phyloP scores from a whole-genome alignment of 805 yeast species.

The Isabelozyma heimii region DNA sequence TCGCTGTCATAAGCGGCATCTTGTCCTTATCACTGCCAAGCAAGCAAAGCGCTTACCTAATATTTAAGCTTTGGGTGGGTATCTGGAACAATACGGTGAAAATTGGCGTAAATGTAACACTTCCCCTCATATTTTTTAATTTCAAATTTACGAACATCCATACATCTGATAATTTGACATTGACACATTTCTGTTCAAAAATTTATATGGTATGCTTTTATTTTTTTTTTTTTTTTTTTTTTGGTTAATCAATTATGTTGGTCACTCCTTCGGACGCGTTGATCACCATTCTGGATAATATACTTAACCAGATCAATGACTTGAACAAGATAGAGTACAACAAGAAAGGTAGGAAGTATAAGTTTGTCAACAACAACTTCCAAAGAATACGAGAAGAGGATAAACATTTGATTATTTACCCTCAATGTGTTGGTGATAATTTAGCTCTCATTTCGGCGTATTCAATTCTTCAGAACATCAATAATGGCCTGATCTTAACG shows the following conservation, averaged over 20 bases:
- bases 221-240: background rate
- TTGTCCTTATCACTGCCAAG: too few species aligned
- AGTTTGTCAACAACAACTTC: constrained; percentile 46
- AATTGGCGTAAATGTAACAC: background rate
- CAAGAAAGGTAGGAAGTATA: constrained; percentile 48
- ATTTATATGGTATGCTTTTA: too few species aligned
- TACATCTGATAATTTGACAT: background rate
- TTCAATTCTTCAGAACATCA: constrained; percentile 34
- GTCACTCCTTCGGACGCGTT: constrained; percentile 31
- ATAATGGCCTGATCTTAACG: constrained; percentile 33
- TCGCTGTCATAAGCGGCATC: too few species aligned
- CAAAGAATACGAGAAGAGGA: constrained; percentile 48
- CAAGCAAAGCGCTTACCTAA: too few species aligned
- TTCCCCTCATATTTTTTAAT: background rate
- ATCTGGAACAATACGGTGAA: background rate
- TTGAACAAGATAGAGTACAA: constrained; percentile 34
- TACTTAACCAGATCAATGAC: constrained; percentile 31
- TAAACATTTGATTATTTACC: constrained; percentile 44
- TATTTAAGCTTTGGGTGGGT: background rate
- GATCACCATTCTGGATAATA: constrained; percentile 30
- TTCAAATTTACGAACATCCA: background rate
- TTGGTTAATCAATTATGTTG: constrained; percentile 3
- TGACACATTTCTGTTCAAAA: background rate
- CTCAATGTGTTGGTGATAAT: constrained; percentile 23
- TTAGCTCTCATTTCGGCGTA: constrained; percentile 43